Base-by-base conservation (phyloP, 75 land plant species). In the Cupressus sempervirens region DNA sequence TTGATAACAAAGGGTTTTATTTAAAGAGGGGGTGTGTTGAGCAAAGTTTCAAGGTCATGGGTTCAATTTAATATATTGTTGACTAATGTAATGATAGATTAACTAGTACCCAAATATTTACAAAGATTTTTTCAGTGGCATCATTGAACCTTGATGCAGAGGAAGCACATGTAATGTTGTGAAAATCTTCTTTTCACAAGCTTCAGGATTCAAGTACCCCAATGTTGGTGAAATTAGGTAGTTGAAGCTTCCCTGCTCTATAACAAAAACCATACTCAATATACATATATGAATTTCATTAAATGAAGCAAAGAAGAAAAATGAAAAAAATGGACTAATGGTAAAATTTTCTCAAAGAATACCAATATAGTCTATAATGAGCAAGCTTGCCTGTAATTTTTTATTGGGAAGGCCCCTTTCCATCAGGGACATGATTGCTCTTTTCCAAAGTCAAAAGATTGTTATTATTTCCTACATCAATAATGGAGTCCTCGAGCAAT, bases 391-490 rank as follows among this genome's bases (percentile, higher is more conserved):
- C 87, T 8, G 85, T 86, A 34, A 86, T 18, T 15, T 14, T 7
- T 80, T 18, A 3, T 16, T 50, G 8, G 52, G 73, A 41, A 86
- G 83, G 13, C 58, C 35, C 14, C 87, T 16, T n/a, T 1, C 87
- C 87, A n/a, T 86, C 83, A 48, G 86, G 87, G 34, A 40, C 34
- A 62, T 74, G 76, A 53, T 86, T 68, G 86, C 86, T 62, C 85
- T 67, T 83, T 29, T 68, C 85, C 4, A 85, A 36, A 14, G 76
- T 62, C 3, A 43, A 15, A 50, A 85, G 53, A 40, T 50, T 13
- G 38, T 67, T 87, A 84, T 87, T 87, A 54, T 74, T 87, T 58
- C 88, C 88, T 2, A 46, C 72, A 32, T 87, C 88, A 0, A 67
- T 7, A 7, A 75, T 86, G 2, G 88, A 87, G 34, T 87, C 88